Evolutionary conservation across 2,329 filamentous ascomycete species (phyloP).

Genomic region (Fusarium gaditjirri): DNA sequence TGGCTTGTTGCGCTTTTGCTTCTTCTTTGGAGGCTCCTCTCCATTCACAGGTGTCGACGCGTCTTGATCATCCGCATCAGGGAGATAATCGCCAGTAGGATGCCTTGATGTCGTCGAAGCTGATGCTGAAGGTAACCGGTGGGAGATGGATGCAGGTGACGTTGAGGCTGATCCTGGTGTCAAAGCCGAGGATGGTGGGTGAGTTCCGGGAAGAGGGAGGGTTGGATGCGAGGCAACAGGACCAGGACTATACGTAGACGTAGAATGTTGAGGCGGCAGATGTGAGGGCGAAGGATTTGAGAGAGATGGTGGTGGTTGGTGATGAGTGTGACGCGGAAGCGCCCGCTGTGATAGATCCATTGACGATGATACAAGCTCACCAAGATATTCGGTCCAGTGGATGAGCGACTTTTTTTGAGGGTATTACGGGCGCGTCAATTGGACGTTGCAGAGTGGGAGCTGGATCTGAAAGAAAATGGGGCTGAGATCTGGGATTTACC

Average conservation of each 20-base stretch:
- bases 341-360: conserved; percentile 46
- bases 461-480: conserved; percentile 30
- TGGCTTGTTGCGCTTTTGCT: conserved; percentile 87
- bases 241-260: conserved; percentile 38
- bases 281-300: conserved; percentile 35
- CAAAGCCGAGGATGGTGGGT: conserved; percentile 35
- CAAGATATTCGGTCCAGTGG: conserved; percentile 16
- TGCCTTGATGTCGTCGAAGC: conserved; percentile 31
- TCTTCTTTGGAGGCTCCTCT: conserved; percentile 68
- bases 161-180: conserved; percentile 45
- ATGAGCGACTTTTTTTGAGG: conserved; percentile 20
- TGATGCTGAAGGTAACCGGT: conserved; percentile 39
- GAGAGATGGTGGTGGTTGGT: conserved; percentile 26
- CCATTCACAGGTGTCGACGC: conserved; percentile 35
- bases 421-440: conserved; percentile 18
- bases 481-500: conserved; percentile 26
- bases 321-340: conserved; percentile 41
- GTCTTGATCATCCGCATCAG: conserved; percentile 38
- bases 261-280: conserved; percentile 32
- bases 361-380: conserved; percentile 15
- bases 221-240: conserved; percentile 17
- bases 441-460: conserved; percentile 4
- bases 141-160: conserved; percentile 43
- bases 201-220: conserved; percentile 32
- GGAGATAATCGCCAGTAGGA: conserved; percentile 31